Evolutionary conservation across 139 green algal genomes (phyloP), one percentile per base, ranked within the genome.

Genomic region (Micractinium conductrix): DNA sequence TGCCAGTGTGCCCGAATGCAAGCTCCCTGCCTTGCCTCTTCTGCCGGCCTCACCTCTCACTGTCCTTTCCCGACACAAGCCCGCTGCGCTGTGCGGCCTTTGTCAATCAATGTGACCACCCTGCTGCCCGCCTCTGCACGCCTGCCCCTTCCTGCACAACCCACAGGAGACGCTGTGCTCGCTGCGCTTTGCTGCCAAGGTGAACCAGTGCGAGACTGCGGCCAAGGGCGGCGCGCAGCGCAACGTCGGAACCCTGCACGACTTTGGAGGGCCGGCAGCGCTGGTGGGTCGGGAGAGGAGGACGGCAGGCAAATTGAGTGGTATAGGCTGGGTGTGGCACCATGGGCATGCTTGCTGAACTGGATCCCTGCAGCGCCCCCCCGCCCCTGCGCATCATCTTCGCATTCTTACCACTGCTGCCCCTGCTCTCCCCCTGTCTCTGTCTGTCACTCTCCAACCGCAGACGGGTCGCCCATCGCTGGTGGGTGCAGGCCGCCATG

Each of bases 121-220:
- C 22, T 30, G 30, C 30, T 71, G 53, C 53, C 53, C 53, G 26
- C 53, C 53, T 62, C 19, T 16, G 24, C 53, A 30, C 63, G 40
- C 63, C 40, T 8, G n/a, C 63, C 1, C 68, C 40, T 50, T n/a
- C 37, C 38, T 53, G 2, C 8, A 40, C 70, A 2, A 9, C 9
- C 92, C 21, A 71, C 85, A 80, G 73, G 96, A 98, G 89, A 95
- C 90, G 50, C 88, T 98, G 72, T 97, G 92, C 88, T 96, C 94
- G 35, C 92, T 98, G 53, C 91, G 94, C 69, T 98, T 98, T 89
- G 96, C 96, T 1, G 90, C 92, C 81, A 96, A 97, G 87, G 93
- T 95, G 40, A 97, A 96, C 86, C 87, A 91, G 65, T 95, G 92
- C 76, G 95, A 98, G 90, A 96, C 93, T 40, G 92, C 87, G 12